Evolutionary conservation across 1,139 yeast species (phyloP), one percentile per base, ranked within the genome.

Genomic region (Kurtzmaniella quercitrusa): DNA sequence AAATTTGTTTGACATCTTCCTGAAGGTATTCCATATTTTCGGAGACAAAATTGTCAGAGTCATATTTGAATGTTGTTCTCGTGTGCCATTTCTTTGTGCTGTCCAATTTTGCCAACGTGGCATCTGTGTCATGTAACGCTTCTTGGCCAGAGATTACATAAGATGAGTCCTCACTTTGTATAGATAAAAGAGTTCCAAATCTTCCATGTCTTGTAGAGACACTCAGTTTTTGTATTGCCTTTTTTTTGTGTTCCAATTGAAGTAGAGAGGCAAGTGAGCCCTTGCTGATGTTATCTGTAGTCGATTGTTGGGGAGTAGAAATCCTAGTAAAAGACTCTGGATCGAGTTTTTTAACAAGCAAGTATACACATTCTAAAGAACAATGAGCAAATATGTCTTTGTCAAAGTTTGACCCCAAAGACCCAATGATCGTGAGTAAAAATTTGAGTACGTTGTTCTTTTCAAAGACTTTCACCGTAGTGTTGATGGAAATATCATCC

Each of bases 181-280:
- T 72, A 1, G 95, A 83, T 10, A 90, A 63, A 51, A 91, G 68
- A 0, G 98, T 82, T 1, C 98, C 98, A 66, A 93, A 93, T 38
- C 96, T 74, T 3, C 95, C 93, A 58, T 93, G 98, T 43, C 98
- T 75, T 0, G 91, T 77, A 1, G 85, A 79, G 3, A 79, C 68
- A 42, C 73, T 69, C 51, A 73, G 77, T 15, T 75, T 70, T 37
- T 79, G 79, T 16, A 65, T 61, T 40, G 67, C 71, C 49, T 77
- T 80, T 49, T 82, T 62, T 37, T 70, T 70, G 29, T 72, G 68
- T 58, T 89, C 97, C 42, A 75, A 73, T 2, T 68, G 64, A 18
- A 90, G 66, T 11, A 89, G 62, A 21, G 75, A 77, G 37, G 73
- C 66, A 15, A 90, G 67, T 14, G 36, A 31, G 6, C 31, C 31